Percentiles rank a stretch among this genome's conserved stretches.
Evolutionary conservation across 1,284 basidiomycete genomes (phyloP).

Genomic region (Neonothopanus nambi): DNA sequence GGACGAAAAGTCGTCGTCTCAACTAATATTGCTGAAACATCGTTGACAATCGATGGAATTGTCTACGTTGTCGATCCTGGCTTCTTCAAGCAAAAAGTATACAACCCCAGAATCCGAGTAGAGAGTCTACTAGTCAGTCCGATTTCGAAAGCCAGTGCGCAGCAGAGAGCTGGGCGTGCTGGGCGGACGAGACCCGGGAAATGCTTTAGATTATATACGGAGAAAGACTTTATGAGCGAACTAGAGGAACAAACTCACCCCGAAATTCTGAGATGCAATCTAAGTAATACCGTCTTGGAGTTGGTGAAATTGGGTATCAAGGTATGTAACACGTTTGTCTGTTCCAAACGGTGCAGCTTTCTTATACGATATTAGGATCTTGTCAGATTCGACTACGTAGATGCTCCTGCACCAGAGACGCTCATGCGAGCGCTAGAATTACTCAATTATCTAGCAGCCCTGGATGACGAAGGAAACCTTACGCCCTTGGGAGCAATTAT

Average conservation of each 20-base stretch:
- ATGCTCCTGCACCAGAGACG: constrained; percentile 95
- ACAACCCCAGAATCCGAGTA: constrained; percentile 95
- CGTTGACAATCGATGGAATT: constrained; percentile 97
- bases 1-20: constrained; percentile 95
- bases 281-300: constrained; percentile 94
- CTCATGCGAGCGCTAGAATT: constrained; percentile 97
- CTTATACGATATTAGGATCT: constrained; percentile 60
- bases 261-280: constrained; percentile 90
- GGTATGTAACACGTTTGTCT: constrained; percentile 11
- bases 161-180: constrained; percentile 95
- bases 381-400: constrained; percentile 93
- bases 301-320: constrained; percentile 83
- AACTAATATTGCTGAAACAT: constrained; percentile 98
- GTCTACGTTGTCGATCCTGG: constrained; percentile 99
- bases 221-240: constrained; percentile 95
- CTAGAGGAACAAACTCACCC: constrained; percentile 97
- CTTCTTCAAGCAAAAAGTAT: constrained; percentile 96
- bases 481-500: constrained; percentile 89
- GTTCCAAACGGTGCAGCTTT: background rate
- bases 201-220: constrained; percentile 96
- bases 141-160: constrained; percentile 95
- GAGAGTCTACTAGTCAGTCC: constrained; percentile 93
- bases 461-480: constrained; percentile 94
- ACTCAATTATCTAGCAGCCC: constrained; percentile 88
- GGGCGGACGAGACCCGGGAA: constrained; percentile 96